A percentile compares a stretch with the other conserved stretches of the same genome.
Evolutionary conservation across 305 asterid genomes (phyloP).

Genomic region (Lippia alba): DNA sequence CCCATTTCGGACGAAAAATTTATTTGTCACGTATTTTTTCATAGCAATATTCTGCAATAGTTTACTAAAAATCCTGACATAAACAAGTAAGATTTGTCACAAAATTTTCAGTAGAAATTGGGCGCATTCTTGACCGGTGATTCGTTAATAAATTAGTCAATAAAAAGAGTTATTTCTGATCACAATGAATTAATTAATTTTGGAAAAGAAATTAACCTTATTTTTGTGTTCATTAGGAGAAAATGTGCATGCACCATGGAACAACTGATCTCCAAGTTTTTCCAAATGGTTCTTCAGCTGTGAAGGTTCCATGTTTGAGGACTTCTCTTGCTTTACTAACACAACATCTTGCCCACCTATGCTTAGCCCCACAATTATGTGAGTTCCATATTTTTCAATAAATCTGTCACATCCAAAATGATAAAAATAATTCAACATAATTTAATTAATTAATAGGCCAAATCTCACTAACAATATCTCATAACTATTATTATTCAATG

Average conservation of each 20-base stretch:
- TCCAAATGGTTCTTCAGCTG: constrained; percentile 74
- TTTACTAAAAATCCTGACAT: too few relatives aligned
- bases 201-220: constrained; percentile 43
- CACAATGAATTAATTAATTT: background rate
- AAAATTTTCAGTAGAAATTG: too few relatives aligned
- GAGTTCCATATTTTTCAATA: constrained; percentile 93
- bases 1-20: too few relatives aligned
- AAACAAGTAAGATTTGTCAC: too few relatives aligned
- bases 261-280: constrained; percentile 83
- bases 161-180: too few relatives aligned
- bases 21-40: too few relatives aligned
- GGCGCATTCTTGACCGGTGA: too few relatives aligned
- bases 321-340: constrained; percentile 72
- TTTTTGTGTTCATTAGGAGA: constrained; percentile 60
- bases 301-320: constrained; percentile 75
- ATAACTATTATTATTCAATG: background rate
- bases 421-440: constrained; percentile 13
- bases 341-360: constrained; percentile 88
- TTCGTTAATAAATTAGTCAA: too few relatives aligned
- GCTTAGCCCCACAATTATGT: constrained; percentile 85
- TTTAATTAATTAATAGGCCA: background rate
- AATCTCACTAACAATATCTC: background rate
- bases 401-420: constrained; percentile 58
- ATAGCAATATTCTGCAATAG: too few relatives aligned
- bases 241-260: constrained; percentile 72